Conservation (phyloP, 768 basidiomycete species). For the Daedalea quercina region DNA sequence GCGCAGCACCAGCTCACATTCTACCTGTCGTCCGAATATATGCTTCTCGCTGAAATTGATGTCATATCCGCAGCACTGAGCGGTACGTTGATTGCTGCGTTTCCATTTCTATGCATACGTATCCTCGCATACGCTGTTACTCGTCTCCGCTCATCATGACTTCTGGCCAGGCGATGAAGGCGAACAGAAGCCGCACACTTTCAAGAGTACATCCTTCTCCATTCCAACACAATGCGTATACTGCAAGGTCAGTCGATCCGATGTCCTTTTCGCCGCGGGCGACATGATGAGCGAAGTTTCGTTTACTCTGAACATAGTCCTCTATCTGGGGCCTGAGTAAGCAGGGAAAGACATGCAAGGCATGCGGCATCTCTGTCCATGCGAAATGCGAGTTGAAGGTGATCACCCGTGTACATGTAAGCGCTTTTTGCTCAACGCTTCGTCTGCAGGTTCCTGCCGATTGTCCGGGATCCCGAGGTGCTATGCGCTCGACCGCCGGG, state of each 20-base stretch:
- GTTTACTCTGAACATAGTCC: slow-evolving; percentile 33
- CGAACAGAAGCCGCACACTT: slow-evolving; percentile 60
- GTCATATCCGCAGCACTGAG: slow-evolving; percentile 54
- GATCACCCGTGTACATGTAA: background rate
- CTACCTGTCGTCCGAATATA: slow-evolving; percentile 47
- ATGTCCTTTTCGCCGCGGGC: background rate
- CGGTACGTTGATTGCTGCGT: slow-evolving; percentile 35
- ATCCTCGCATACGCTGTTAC: background rate
- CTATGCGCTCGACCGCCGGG: slow-evolving; percentile 6
- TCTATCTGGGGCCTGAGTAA: slow-evolving; percentile 87
- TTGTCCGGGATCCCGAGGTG: slow-evolving; percentile 35
- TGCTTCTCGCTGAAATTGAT: slow-evolving; percentile 60
- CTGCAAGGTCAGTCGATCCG: slow-evolving; percentile 52
- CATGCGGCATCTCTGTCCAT: slow-evolving; percentile 75
- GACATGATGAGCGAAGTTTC: background rate
- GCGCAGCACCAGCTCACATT: slow-evolving; percentile 51
- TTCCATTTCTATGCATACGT: slow-evolving; percentile 9
- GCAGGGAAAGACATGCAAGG: slow-evolving; percentile 79
- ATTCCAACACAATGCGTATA: slow-evolving; percentile 79
- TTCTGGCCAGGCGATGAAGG: slow-evolving; percentile 63
- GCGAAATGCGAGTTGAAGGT: slow-evolving; percentile 85
- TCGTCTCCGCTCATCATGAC: background rate
- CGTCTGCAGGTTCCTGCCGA: slow-evolving; percentile 61
- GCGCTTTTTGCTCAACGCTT: slow-evolving; percentile 7
- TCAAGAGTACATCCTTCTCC: slow-evolving; percentile 82